phyloP scores from a whole-genome alignment of 2,329 filamentous ascomycete species.

The Neofusicoccum ribis region DNA sequence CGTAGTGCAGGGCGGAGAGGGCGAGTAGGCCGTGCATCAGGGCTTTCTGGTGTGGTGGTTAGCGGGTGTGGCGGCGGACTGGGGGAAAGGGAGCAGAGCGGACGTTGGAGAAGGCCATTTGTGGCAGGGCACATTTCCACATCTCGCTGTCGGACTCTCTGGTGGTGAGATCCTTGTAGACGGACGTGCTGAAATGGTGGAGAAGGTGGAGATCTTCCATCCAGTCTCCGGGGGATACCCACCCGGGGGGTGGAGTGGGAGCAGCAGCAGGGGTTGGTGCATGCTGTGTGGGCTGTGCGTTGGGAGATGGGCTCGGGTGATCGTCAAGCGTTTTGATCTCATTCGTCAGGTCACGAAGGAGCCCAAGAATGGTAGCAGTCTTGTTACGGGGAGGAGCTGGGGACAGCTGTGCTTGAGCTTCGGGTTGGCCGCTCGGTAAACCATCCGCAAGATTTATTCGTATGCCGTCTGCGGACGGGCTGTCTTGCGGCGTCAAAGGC shows the following conservation, averaged over 20 bases:
- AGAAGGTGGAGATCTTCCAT: background rate
- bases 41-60: background rate
- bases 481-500: background rate
- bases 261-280: background rate
- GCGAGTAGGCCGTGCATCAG: background rate
- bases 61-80: background rate
- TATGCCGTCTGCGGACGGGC: background rate
- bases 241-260: background rate
- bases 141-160: background rate
- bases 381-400: background rate
- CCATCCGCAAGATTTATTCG: background rate
- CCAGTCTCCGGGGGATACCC: background rate
- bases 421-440: too few species aligned
- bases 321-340: background rate
- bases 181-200: background rate
- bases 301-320: background rate
- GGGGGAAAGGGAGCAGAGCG: background rate
- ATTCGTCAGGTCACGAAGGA: background rate
- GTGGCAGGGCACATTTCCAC: background rate
- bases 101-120: background rate
- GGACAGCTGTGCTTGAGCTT: too few species aligned
- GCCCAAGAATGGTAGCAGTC: background rate
- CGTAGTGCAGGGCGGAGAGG: background rate
- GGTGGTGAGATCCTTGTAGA: background rate
- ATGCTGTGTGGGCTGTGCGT: background rate